These are phyloP conservation scores for Helminthosporium solani DNA, from an alignment of 2,329 filamentous ascomycete species.

Conservation along the genomic window DNA sequence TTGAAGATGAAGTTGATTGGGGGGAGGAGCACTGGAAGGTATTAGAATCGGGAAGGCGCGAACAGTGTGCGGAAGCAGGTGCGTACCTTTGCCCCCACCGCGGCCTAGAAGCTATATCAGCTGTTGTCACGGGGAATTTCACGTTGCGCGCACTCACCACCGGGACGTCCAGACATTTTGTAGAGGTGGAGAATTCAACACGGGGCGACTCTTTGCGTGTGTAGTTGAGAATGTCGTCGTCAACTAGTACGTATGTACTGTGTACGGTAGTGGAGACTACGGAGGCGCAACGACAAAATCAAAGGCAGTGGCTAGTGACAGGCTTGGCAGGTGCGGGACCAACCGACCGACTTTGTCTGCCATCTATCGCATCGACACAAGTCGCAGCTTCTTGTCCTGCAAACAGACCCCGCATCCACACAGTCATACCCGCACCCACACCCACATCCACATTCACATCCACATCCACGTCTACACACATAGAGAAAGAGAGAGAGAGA, in stretches of 20 bases:
- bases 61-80: conserved; percentile 8
- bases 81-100: conserved; percentile 50
- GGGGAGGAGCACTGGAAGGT: conserved; percentile 62
- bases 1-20: conserved; percentile 93
- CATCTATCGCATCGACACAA: conserved; percentile 1
- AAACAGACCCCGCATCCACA: conserved; percentile 22
- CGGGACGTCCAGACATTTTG: conserved; percentile 34
- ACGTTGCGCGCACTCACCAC: conserved; percentile 28
- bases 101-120: conserved; percentile 52
- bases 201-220: not conserved
- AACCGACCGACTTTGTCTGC: conserved; percentile 23
- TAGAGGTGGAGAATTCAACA: not conserved
- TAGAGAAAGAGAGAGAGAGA: too few relatives aligned
- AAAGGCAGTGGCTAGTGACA: conserved; percentile 27
- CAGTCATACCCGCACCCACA: conserved; percentile 9
- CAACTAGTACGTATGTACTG: too few relatives aligned
- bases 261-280: conserved; percentile 7
- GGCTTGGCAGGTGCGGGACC: conserved; percentile 28
- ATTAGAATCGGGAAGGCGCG: conserved; percentile 15
- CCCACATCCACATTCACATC: conserved; percentile 4
- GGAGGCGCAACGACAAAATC: conserved; percentile 24
- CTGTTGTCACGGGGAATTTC: conserved; percentile 6
- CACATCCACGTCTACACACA: not conserved
- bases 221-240: conserved; percentile 5
- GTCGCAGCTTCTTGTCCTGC: conserved; percentile 24